phyloP scores from a whole-genome alignment of 73 alveolate species.

The Diophrys appendiculata region DNA sequence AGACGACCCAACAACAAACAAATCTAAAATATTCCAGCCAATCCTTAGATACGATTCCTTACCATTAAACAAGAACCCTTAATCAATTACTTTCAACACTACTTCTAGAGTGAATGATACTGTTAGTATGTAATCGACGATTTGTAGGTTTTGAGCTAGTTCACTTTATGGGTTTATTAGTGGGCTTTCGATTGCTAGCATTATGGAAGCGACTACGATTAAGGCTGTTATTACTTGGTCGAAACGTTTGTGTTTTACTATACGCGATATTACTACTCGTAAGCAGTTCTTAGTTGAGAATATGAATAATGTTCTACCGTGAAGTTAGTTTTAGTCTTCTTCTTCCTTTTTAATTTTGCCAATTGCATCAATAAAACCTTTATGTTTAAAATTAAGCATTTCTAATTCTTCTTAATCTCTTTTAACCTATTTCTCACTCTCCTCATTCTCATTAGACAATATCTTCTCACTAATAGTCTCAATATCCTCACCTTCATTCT shows the following conservation, averaged over 20 bases:
- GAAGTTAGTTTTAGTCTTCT: no score
- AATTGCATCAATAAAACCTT: no score
- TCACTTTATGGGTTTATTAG: slow-evolving; percentile 43
- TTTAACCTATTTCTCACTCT: no score
- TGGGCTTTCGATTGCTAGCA: slow-evolving; percentile 68
- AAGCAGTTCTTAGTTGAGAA: not conserved
- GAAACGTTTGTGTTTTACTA: slow-evolving; percentile 29
- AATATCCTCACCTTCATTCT: no score
- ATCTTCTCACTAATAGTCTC: no score
- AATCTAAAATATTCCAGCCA: slow-evolving; percentile 93
- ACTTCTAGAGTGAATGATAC: not conserved
- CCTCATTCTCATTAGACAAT: no score
- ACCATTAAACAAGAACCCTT: slow-evolving; percentile 86
- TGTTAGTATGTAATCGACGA: slow-evolving; percentile 12
- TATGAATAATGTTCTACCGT: not conserved
- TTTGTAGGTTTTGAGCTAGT: slow-evolving; percentile 30
- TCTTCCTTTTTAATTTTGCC: no score
- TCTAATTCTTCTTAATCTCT: no score
- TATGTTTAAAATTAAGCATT: no score
- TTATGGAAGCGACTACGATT: slow-evolving; percentile 68
- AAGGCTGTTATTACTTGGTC: slow-evolving; percentile 74
- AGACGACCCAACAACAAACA: slow-evolving; percentile 85
- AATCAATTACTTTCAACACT: slow-evolving; percentile 14
- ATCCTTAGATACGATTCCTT: slow-evolving; percentile 80
- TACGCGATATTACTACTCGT: not conserved